phyloP scores from a whole-genome alignment of 371 early-diverging fungal genomes.

The Mortierella sp. region DNA sequence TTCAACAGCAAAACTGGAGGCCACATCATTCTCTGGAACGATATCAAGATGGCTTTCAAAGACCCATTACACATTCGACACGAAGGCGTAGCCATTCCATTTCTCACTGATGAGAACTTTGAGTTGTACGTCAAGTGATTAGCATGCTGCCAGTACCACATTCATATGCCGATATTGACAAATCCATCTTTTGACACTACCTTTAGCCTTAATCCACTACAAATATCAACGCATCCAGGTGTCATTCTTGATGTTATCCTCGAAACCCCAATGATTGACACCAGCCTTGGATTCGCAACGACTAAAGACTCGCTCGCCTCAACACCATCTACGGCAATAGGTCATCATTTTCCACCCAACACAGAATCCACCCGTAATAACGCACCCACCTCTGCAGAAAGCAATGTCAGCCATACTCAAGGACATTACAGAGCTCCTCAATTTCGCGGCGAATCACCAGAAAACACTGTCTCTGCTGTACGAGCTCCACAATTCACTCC shows the following conservation, averaged over 20 bases:
- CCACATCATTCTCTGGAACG: slow-evolving; percentile 6
- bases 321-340: too few species aligned
- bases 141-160: too few species aligned
- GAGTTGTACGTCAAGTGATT: slow-evolving; percentile 6
- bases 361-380: too few species aligned
- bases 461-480: too few species aligned
- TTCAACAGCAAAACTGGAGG: not conserved
- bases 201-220: slow-evolving; percentile 1
- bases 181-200: not conserved
- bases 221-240: not conserved
- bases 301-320: too few species aligned
- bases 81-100: not conserved
- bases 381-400: not conserved
- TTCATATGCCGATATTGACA: too few species aligned
- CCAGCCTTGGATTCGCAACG: too few species aligned
- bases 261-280: not conserved
- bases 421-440: too few species aligned
- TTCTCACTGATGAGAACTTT: slow-evolving; percentile 2
- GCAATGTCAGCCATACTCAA: too few species aligned
- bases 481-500: too few species aligned
- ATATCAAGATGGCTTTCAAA: not conserved
- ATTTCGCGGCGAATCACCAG: too few species aligned
- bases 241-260: not conserved
- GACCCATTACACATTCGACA: not conserved
- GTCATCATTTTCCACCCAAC: too few species aligned